Evolutionary conservation across 495 filamentous ascomycete genomes (phyloP), one percentile per base, ranked within the genome.

Genomic region (Hyphodiscus hymeniophilus): DNA sequence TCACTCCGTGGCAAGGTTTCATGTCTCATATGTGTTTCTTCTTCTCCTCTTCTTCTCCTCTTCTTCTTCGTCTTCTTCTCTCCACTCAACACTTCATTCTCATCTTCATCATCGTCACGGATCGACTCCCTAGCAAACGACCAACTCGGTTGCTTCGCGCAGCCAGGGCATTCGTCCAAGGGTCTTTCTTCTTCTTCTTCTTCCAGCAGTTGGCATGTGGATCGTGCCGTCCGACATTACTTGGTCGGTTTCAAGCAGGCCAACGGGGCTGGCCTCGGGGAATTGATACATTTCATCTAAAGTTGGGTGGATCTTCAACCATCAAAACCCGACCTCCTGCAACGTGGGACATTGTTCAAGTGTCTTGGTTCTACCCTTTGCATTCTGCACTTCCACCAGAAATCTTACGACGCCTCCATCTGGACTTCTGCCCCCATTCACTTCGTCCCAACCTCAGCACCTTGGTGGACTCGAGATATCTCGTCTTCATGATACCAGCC

Each of bases 21-120:
- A n/a, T n/a, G 26, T 28, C 34, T n/a, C 13, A 18, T 36, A n/a
- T 36, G 6, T 36, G 34, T 36, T n/a, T 36, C 17, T 6, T 36
- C 34, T 36, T 36, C 15, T n/a, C 15, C 17, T 4, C 17, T 36
- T 36, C 17, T 18, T 36, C 34, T 5, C 4, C 34, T 40, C 16
- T 21, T 21, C 38, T 3, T 18, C 12, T 40, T 20, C 20, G 16
- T 8, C 22, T 40, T 6, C 11, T 0, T 31, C 26, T n/a, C 23
- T 28, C 8, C 38, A 21, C 5, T 55, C 61, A 54, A 55, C 59
- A 49, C 45, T 40, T 28, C 58, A 55, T 52, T 48, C 42, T 62
- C 50, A 56, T 59, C 49, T 54, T 48, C 41, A 54, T 45, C 39
- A 55, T 55, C 54, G 54, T 31, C 24, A 6, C 15, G 48, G 21